Evolutionary conservation across 768 basidiomycete genomes (phyloP).

Genomic region (Kwoniella shandongensis): DNA sequence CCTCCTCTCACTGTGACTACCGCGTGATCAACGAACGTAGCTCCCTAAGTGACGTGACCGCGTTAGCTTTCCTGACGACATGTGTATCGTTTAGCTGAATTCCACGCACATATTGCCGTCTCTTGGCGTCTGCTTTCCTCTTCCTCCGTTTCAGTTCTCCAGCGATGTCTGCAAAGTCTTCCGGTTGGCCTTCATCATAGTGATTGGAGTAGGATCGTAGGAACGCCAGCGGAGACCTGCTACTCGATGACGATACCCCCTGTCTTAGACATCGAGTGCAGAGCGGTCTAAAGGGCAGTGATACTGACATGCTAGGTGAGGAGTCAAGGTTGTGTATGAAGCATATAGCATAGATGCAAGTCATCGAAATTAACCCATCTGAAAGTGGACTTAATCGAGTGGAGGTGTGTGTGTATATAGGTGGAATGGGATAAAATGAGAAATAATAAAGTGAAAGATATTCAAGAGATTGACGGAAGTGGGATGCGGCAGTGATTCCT

Average conservation of each 20-base stretch:
- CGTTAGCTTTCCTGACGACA: no score
- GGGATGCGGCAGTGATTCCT: neutral
- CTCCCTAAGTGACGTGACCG: conserved; percentile 62
- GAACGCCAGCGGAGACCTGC: neutral
- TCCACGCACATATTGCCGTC: conserved; percentile 49
- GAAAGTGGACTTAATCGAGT: neutral
- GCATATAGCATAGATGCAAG: no score
- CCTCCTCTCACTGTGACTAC: conserved; percentile 76
- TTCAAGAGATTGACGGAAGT: conserved; percentile 11
- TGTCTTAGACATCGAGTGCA: no score
- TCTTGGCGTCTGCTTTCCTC: conserved; percentile 46
- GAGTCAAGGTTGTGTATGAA: neutral
- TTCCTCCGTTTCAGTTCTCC: conserved; percentile 35
- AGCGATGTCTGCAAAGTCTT: conserved; percentile 13
- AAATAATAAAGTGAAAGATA: conserved; percentile 15
- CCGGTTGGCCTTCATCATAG: neutral
- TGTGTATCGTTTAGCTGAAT: no score
- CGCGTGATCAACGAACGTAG: conserved; percentile 77
- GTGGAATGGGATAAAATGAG: conserved; percentile 14
- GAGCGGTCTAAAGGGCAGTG: no score
- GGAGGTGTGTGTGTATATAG: neutral
- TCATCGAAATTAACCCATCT: neutral
- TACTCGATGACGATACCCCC: neutral
- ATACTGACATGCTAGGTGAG: neutral
- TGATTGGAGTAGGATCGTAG: neutral